Evolutionary conservation across 2,329 filamentous ascomycete genomes (phyloP).

Genomic region (Albifimbria verrucaria): DNA sequence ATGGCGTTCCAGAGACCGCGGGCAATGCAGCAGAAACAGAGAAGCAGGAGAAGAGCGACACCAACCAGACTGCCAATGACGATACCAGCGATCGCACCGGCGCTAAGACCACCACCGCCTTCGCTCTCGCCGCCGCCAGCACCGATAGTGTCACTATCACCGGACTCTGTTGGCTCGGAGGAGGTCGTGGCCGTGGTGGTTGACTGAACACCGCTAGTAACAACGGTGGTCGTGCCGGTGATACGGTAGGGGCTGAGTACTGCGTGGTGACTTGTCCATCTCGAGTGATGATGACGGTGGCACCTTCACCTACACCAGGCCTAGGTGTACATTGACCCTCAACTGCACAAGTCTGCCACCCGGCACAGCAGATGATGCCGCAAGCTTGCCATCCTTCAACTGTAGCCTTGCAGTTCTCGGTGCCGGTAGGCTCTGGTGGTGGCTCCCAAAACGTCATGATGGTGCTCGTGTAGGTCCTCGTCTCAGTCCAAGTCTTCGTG

Average conservation of each 20-base stretch:
- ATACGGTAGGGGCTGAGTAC: slow-evolving; percentile 50
- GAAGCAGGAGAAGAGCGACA: slow-evolving; percentile 61
- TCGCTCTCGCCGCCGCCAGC: slow-evolving; percentile 33
- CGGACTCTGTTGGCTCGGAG: slow-evolving; percentile 35
- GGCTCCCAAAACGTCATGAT: slow-evolving; percentile 47
- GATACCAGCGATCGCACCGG: slow-evolving; percentile 76
- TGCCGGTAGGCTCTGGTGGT: slow-evolving; percentile 40
- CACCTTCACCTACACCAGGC: slow-evolving; percentile 40
- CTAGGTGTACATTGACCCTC: slow-evolving; percentile 56
- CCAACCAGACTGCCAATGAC: slow-evolving; percentile 71
- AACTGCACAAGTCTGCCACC: slow-evolving; percentile 63
- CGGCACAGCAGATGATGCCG: slow-evolving; percentile 67
- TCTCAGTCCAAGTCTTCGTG: slow-evolving; percentile 61
- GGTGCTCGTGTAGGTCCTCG: slow-evolving; percentile 58
- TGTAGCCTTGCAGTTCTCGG: slow-evolving; percentile 47
- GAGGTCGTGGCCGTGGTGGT: slow-evolving; percentile 50
- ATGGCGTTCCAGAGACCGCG: slow-evolving; percentile 60
- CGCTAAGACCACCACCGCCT: slow-evolving; percentile 50
- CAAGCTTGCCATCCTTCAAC: slow-evolving; percentile 59
- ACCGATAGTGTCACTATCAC: slow-evolving; percentile 40
- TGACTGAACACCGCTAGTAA: slow-evolving; percentile 47
- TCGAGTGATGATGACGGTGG: slow-evolving; percentile 41
- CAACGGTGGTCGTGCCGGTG: slow-evolving; percentile 53
- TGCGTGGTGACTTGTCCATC: slow-evolving; percentile 50
- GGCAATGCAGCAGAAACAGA: slow-evolving; percentile 73